phyloP scores from a whole-genome alignment of 495 filamentous ascomycete species.

The Hypoxylon subgilvum region DNA sequence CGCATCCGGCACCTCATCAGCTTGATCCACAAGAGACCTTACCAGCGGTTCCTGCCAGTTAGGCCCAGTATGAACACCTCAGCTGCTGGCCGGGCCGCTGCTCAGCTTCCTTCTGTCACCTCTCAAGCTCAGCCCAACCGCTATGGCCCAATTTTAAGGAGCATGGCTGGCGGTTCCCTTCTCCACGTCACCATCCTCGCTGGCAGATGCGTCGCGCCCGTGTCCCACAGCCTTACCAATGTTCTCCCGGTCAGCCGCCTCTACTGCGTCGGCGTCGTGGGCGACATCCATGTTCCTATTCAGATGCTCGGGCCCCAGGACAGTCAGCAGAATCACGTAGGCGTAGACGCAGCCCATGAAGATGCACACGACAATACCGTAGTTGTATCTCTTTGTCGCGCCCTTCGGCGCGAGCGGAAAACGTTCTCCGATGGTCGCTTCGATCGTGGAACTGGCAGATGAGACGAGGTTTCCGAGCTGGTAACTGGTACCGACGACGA shows the following conservation, averaged over 20 bases:
- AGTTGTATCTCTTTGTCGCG: slow-evolving; percentile 66
- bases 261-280: slow-evolving; percentile 68
- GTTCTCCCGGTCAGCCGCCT: slow-evolving; percentile 52
- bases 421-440: slow-evolving; percentile 78
- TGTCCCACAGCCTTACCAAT: slow-evolving; percentile 33
- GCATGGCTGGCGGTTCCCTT: slow-evolving; percentile 31
- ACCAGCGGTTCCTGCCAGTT: not conserved
- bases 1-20: slow-evolving; percentile 2
- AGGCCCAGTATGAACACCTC: not conserved
- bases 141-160: slow-evolving; percentile 7
- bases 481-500: slow-evolving; percentile 82
- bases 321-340: slow-evolving; percentile 76
- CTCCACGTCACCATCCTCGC: slow-evolving; percentile 38
- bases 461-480: slow-evolving; percentile 86
- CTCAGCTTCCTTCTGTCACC: not conserved
- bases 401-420: slow-evolving; percentile 72
- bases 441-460: slow-evolving; percentile 81
- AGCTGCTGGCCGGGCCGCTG: not conserved
- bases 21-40: not conserved
- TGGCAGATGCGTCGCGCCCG: slow-evolving; percentile 17
- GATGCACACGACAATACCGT: slow-evolving; percentile 90
- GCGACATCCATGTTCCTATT: slow-evolving; percentile 67
- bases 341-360: slow-evolving; percentile 92
- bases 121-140: not conserved
- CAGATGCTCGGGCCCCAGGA: slow-evolving; percentile 79